Conservation (phyloP, 805 yeast genomes). For the Myxozyma lipomycoides region DNA sequence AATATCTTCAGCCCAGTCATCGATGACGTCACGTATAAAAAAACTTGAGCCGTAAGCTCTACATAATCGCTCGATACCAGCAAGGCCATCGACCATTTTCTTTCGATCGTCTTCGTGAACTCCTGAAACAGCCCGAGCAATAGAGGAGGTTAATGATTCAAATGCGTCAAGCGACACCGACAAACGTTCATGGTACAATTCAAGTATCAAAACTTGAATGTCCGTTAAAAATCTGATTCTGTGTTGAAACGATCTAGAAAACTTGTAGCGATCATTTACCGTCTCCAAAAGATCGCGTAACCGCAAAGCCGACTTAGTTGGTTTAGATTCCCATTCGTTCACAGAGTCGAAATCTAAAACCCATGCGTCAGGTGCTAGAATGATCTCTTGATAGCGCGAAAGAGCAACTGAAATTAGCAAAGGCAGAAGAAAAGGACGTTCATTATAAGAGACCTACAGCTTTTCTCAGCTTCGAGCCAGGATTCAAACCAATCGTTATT, state of each 20-base stretch:
- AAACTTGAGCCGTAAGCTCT: constrained; percentile 40
- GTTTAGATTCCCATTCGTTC: constrained; percentile 45
- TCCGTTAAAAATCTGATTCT: constrained; percentile 55
- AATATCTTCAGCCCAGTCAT: constrained; percentile 44
- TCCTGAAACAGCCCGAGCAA: constrained; percentile 39
- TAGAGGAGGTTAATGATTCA: constrained; percentile 40
- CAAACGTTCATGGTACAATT: constrained; percentile 47
- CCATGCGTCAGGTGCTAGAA: constrained; percentile 49
- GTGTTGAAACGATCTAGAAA: constrained; percentile 46
- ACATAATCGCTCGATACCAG: constrained; percentile 44
- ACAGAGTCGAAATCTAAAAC: constrained; percentile 55
- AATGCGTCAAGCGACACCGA: constrained; percentile 44
- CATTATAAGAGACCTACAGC: constrained; percentile 20
- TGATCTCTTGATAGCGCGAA: constrained; percentile 50
- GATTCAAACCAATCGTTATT: constrained; percentile 37
- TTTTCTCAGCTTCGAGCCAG: constrained; percentile 55
- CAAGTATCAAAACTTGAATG: constrained; percentile 56
- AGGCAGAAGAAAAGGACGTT: background rate
- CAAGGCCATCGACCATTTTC: constrained; percentile 34
- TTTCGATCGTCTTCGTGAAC: constrained; percentile 33
- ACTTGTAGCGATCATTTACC: constrained; percentile 49
- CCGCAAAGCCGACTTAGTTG: constrained; percentile 60
- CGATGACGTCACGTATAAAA: constrained; percentile 41
- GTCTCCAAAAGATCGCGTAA: constrained; percentile 55
- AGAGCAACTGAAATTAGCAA: constrained; percentile 43